Conservation (phyloP, 192 early-diverging fungal genomes). For the Dimargaris verticillata region DNA sequence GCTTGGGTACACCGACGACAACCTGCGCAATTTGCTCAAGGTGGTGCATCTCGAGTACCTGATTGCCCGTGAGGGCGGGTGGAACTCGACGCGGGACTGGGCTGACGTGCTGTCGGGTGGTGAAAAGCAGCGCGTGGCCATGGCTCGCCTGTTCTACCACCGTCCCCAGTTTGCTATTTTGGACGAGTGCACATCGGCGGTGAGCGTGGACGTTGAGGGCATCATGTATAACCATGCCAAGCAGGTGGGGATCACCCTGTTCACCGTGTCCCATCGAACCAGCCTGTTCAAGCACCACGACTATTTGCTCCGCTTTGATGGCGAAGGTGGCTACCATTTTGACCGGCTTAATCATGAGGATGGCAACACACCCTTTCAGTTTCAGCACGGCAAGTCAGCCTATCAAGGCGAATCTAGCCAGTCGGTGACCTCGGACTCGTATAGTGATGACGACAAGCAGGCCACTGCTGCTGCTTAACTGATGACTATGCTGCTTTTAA, state of each 20-base stretch:
- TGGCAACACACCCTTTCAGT: constrained; percentile 1
- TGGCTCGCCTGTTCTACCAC: constrained; percentile 97
- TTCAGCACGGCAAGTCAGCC: constrained; percentile 10
- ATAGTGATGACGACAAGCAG: too few relatives aligned
- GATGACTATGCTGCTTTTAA: too few relatives aligned
- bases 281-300: constrained; percentile 97
- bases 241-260: constrained; percentile 68
- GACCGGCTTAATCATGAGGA: constrained; percentile 75
- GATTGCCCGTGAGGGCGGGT: constrained; percentile 82
- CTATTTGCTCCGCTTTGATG: constrained; percentile 87
- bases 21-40: constrained; percentile 61
- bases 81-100: constrained; percentile 77
- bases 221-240: constrained; percentile 77
- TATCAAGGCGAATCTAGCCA: too few relatives aligned
- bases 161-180: constrained; percentile 86
- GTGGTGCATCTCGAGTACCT: constrained; percentile 70
- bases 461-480: too few relatives aligned
- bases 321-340: constrained; percentile 91
- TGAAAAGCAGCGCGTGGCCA: constrained; percentile 87
- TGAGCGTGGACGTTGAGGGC: constrained; percentile 85
- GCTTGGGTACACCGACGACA: constrained; percentile 52
- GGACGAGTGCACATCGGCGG: constrained; percentile 87
- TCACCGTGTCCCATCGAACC: constrained; percentile 91
- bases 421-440: too few relatives aligned
- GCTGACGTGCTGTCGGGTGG: constrained; percentile 89